Base-by-base conservation (phyloP, 768 basidiomycete species). In the Podaxis sp. region DNA sequence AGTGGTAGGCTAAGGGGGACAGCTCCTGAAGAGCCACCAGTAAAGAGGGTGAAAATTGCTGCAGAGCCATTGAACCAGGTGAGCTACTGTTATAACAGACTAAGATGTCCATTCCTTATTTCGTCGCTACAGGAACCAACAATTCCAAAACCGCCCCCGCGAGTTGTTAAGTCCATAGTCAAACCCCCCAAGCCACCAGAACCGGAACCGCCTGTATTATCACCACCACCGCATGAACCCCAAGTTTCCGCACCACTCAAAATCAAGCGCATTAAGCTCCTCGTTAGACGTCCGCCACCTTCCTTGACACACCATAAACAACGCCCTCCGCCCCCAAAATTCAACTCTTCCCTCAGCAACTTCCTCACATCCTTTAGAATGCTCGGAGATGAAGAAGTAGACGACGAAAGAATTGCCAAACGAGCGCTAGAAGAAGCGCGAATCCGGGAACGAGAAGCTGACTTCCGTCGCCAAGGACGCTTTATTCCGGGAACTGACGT, bases 241-340 rank as follows among this genome's bases (percentile, higher is more conserved):
- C n/a, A 18, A 27, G 54, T 62, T 9, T 32, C 59, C 18, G 57
- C 64, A 5, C 65, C 68, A 61, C 70, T 71, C n/a, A 73, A 74
- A 32, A 79, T 91, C 60, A 86, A 82, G 68, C 84, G 90, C 55
- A 77, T 91, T 51, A 83, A 80, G 65, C 76, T 89, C 59, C 80
- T 90, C 50, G 87, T 93, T 13, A 82, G 87, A 40, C 76, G 76
- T 11, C 90, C 90, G 5, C 79, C 81, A 1, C 84, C 84, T 2
- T 68, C 74, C 1, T 75, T 85, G 46, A 83, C 91, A 11, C 82
- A 88, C 70, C 93, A 89, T 0, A 69, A 69, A 11, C 94, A 97
- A 68, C 77, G 77, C 10, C 88, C 91, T 0, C 77, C 81, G 0
- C 72, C 74, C 0, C 74, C 86, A 0, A 75, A 75, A 50, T 80